These are phyloP conservation scores for Cyclotella kingstonii DNA, from an alignment of 108 stramenopile species.

Conservation along the genomic window DNA sequence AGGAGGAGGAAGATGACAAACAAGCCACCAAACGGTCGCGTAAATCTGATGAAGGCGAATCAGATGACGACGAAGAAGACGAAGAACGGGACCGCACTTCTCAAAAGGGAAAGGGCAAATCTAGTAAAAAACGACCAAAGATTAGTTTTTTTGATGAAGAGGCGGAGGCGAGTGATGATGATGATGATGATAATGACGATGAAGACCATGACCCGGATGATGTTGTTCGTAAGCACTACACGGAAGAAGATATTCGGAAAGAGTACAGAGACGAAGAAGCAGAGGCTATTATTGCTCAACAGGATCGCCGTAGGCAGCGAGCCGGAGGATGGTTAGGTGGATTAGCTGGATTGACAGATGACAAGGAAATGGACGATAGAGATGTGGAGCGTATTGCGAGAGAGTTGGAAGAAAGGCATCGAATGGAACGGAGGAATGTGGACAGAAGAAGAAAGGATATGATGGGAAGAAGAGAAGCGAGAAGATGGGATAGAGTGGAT, in stretches of 20 bases:
- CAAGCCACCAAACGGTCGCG: slow-evolving; percentile 25
- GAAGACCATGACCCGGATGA: slow-evolving; percentile 69
- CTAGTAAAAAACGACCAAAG: slow-evolving; percentile 57
- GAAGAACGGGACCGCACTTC: slow-evolving; percentile 56
- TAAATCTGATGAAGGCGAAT: slow-evolving; percentile 63
- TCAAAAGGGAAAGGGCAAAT: slow-evolving; percentile 31
- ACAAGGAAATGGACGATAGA: slow-evolving; percentile 32
- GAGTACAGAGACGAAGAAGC: slow-evolving; percentile 90
- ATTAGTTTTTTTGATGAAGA: slow-evolving; percentile 84
- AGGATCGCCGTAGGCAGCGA: slow-evolving; percentile 81
- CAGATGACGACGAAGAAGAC: slow-evolving; percentile 26
- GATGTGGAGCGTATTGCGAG: slow-evolving; percentile 74
- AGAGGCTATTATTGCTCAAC: slow-evolving; percentile 73
- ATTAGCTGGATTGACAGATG: slow-evolving; percentile 28
- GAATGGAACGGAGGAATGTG: slow-evolving; percentile 58
- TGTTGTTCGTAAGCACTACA: slow-evolving; percentile 69
- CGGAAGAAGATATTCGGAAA: slow-evolving; percentile 66
- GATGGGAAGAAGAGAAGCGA: slow-evolving; percentile 10
- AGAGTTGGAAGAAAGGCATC: slow-evolving; percentile 83
- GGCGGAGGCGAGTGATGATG: slow-evolving; percentile 87
- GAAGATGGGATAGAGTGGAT: background rate
- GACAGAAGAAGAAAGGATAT: slow-evolving; percentile 40
- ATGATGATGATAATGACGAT: slow-evolving; percentile 64
- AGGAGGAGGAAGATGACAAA: slow-evolving; percentile 62
- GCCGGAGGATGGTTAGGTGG: slow-evolving; percentile 47